Evolutionary conservation across 257 asterid genomes (phyloP), one percentile per base, ranked within the genome.

Genomic region (Plantago ovata): DNA sequence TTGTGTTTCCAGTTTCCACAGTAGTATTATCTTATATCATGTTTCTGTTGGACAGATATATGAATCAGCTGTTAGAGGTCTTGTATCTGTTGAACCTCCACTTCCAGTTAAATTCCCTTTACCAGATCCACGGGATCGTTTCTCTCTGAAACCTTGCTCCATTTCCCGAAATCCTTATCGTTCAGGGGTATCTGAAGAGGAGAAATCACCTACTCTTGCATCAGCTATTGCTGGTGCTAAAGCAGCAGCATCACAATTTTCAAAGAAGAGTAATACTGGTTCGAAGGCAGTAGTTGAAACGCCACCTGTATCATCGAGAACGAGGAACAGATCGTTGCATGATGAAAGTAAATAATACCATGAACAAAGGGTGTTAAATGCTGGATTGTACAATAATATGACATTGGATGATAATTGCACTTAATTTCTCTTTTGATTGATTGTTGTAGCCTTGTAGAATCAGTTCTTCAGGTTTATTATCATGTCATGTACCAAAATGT

Each of bases 141-240:
- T 66, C 71, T 84, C 95, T 38, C 61, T 91, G 69, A 82, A 75
- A 68, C 96, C 98, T 1, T 75, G 87, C 39, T 86, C 89, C 7
- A 74, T 86, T 41, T 72, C 79, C 53, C 62, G 78, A 51, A 24
- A 56, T 50, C 38, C 70, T 11, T 69, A 40, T 15, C 48, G 58
- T 61, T 38, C 80, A 0, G 41, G 23, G n/a, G 20, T 65, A 28
- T 71, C 85, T 2, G 72, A 63, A 32, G 69, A 56, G 58, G 73
- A 79, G 52, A 80, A 69, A 22, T 50, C 56, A 10, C 86, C 80
- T 7, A 63, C 58, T 56, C 86, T 90, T 5, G 76, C 45, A 28
- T 86, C 88, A 46, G 95, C 97, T 0, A 79, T 86, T 46, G 85
- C 86, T 14, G 95, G 91, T 20, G 97, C 97, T 3, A 79, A 80